phyloP scores from a whole-genome alignment of 2,329 filamentous ascomycete genomes.

The Apiospora arundinis region DNA sequence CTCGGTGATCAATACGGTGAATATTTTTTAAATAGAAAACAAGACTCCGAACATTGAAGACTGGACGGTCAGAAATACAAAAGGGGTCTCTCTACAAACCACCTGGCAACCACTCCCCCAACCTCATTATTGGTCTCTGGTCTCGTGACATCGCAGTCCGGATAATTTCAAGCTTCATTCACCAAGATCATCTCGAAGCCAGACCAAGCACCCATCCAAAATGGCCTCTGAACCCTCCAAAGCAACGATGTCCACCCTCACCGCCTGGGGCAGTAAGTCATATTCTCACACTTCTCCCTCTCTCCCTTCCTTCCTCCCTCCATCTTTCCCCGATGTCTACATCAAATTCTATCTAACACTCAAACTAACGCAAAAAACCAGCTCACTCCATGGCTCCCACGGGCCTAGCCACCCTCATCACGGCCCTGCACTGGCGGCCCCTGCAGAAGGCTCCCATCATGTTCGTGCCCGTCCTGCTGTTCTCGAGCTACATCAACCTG shows the following conservation, averaged over 20 bases:
- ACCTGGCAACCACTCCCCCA: neutral
- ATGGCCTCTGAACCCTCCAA: slow-evolving; percentile 44
- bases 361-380: slow-evolving; percentile 35
- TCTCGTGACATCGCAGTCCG: neutral
- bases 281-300: slow-evolving; percentile 27
- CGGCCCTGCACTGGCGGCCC: slow-evolving; percentile 62
- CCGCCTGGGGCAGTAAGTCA: slow-evolving; percentile 57
- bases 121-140: neutral
- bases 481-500: slow-evolving; percentile 65
- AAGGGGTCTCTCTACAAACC: neutral
- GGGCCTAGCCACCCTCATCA: slow-evolving; percentile 61
- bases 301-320: slow-evolving; percentile 1
- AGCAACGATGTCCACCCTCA: slow-evolving; percentile 43
- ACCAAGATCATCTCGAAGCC: neutral
- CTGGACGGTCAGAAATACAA: neutral
- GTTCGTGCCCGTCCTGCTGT: slow-evolving; percentile 59
- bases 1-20: neutral
- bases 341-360: no score
- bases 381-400: slow-evolving; percentile 61
- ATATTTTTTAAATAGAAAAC: neutral
- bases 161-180: neutral
- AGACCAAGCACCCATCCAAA: neutral
- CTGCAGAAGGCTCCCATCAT: slow-evolving; percentile 57
- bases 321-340: neutral
- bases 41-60: no score